Evolutionary conservation across 2,329 filamentous ascomycete genomes (phyloP).

Genomic region (Ophiostoma novo-ulmi): DNA sequence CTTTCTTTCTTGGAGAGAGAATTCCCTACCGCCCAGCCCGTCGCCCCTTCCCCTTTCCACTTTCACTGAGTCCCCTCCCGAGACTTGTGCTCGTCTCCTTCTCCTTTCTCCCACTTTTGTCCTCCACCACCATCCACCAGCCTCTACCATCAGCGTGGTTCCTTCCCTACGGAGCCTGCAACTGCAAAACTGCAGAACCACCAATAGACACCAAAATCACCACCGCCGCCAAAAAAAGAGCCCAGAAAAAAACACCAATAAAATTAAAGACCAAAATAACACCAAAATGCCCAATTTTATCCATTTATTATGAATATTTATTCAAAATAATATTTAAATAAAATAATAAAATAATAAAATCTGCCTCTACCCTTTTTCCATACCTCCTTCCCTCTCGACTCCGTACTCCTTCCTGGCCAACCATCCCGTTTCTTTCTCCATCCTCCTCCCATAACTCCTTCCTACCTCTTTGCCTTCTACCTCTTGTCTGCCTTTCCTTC

Average conservation of each 20-base stretch:
- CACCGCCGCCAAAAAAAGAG: not conserved
- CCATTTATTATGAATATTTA: not conserved
- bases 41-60: slow-evolving; percentile 9
- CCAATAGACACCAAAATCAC: not conserved
- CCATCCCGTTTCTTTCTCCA: slow-evolving; percentile 5
- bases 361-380: not conserved
- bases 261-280: slow-evolving; percentile 6
- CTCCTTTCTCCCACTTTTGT: not conserved
- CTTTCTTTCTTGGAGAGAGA: not conserved
- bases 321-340: not conserved
- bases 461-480: not conserved
- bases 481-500: not conserved
- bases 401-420: slow-evolving; percentile 13
- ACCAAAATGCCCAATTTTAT: not conserved
- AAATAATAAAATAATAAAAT: not conserved
- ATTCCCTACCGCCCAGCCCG: not conserved
- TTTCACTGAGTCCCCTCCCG: not conserved
- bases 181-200: no score
- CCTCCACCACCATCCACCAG: not conserved
- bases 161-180: no score
- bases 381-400: not conserved
- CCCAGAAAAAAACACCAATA: slow-evolving; percentile 6
- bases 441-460: not conserved
- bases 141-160: not conserved
- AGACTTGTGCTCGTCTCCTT: not conserved